Conservation (phyloP, 1,284 basidiomycete species). For the Neolentinus lepideus region DNA sequence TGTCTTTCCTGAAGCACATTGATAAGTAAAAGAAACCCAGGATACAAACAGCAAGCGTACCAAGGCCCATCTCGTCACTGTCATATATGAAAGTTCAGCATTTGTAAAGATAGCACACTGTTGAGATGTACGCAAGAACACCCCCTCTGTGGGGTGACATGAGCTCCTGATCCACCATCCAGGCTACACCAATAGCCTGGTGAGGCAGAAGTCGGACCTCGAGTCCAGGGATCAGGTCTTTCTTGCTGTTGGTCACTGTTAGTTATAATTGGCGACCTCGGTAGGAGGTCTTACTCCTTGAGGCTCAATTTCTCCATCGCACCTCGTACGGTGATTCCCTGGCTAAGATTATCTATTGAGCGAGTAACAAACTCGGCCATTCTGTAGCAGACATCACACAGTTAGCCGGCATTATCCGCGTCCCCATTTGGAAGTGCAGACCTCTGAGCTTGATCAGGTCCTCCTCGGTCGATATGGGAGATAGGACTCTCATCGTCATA, state of each 20-base stretch:
- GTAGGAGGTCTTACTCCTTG: constrained; percentile 34
- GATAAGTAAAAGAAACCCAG: background rate
- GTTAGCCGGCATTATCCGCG: background rate
- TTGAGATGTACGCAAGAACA: constrained; percentile 57
- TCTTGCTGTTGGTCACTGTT: constrained; percentile 35
- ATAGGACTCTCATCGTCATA: constrained; percentile 1
- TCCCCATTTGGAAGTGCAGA: background rate
- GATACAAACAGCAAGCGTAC: constrained; percentile 24
- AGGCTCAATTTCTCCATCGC: constrained; percentile 45
- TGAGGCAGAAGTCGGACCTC: constrained; percentile 63
- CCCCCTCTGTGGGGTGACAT: constrained; percentile 48
- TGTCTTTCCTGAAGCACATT: constrained; percentile 40
- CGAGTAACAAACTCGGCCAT: constrained; percentile 53
- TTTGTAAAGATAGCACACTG: background rate
- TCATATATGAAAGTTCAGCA: constrained; percentile 4
- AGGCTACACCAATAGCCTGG: constrained; percentile 67
- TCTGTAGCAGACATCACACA: constrained; percentile 22
- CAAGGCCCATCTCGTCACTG: constrained; percentile 88
- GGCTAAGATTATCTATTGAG: constrained; percentile 46
- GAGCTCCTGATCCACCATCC: constrained; percentile 57
- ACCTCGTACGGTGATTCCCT: constrained; percentile 40
- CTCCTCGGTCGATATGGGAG: constrained; percentile 1
- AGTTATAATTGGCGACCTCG: no score
- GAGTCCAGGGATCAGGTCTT: constrained; percentile 51
- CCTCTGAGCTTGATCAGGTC: background rate